Base-by-base conservation (phyloP, 169 alveolate species). In the Besnoitia besnoiti region DNA sequence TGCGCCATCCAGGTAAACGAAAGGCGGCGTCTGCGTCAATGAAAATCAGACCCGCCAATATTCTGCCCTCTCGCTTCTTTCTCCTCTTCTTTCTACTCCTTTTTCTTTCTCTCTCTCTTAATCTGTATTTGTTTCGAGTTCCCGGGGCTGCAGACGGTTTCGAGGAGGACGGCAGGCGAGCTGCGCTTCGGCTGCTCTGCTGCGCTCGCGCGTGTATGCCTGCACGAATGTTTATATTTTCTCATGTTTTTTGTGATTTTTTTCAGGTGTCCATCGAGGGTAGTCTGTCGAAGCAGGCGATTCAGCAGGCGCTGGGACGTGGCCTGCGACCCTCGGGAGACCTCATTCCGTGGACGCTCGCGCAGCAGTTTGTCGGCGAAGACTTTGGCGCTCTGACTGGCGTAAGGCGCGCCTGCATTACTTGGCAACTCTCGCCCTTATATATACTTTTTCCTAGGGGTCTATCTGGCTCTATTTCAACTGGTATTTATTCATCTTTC, bases 331-430 rank as follows among this genome's bases (percentile, higher is more conserved):
- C 99, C 24, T 95, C 99, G 4, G 99, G 99, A 21, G 99, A 99
- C 94, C 94, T 99, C 91, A 97, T 99, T 62, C 99, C 99, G 33
- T 98, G 99, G 99, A 99, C 99, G 76, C 93, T 99, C 85, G 95
- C 99, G 92, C 99, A 99, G 96, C 97, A 98, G 92, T 98, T 97
- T 94, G 97, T 98, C 94, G 99, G 98, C 94, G 98, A 97, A 85
- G 97, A 98, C 95, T 98, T 99, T 96, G 99, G 99, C n/a, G 47
- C 90, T 61, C 95, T 95, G 42, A 82, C 93, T 0, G 97, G 96
- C 27, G 96, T 93, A 33, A 55, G 67, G n/a, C n/a, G n/a, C n/a
- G n/a, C n/a, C n/a, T n/a, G n/a, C n/a, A n/a, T n/a, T n/a, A n/a
- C n/a, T n/a, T n/a, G n/a, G n/a, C n/a, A n/a, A n/a, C n/a, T n/a